Evolutionary conservation across 2,329 filamentous ascomycete species (phyloP).

Genomic region (Talaromyces sp.): DNA sequence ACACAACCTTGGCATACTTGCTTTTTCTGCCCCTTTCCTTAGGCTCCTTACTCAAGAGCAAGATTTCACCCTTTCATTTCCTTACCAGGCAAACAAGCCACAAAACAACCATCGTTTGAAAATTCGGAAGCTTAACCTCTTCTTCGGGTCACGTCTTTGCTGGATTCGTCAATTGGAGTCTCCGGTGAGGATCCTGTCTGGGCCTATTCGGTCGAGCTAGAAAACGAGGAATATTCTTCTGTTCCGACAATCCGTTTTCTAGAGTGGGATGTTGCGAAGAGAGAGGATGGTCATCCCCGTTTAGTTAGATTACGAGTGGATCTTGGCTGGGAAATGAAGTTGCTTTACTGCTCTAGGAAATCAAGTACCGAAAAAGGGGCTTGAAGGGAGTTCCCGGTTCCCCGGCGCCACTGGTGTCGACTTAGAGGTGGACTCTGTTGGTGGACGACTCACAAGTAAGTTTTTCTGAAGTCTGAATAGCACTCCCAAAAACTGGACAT

Average conservation of each 20-base stretch:
- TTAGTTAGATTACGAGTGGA: not conserved
- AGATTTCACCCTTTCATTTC: not conserved
- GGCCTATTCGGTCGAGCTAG: not conserved
- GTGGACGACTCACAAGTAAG: not conserved
- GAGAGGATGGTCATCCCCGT: not conserved
- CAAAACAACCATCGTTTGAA: conserved; percentile 10
- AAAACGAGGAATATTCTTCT: conserved; percentile 7
- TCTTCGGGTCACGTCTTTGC: not conserved
- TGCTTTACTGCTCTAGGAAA: conserved; percentile 1
- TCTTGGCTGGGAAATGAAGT: not conserved
- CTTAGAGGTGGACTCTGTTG: not conserved
- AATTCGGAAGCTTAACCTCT: conserved; percentile 5
- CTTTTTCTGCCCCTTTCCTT: conserved; percentile 1
- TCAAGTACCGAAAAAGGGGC: conserved; percentile 9
- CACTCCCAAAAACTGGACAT: not conserved
- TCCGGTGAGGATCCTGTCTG: not conserved
- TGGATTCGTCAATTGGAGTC: not conserved
- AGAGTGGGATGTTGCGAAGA: not conserved
- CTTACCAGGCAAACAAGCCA: not conserved
- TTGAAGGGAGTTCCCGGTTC: conserved; percentile 7
- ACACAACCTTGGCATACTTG: not conserved
- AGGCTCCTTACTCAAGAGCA: not conserved
- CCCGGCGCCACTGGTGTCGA: conserved; percentile 8
- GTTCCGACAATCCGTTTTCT: not conserved
- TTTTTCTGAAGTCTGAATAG: not conserved